Base-by-base conservation (phyloP, 768 basidiomycete genomes). In the Sporobolomyces pararoseus region DNA sequence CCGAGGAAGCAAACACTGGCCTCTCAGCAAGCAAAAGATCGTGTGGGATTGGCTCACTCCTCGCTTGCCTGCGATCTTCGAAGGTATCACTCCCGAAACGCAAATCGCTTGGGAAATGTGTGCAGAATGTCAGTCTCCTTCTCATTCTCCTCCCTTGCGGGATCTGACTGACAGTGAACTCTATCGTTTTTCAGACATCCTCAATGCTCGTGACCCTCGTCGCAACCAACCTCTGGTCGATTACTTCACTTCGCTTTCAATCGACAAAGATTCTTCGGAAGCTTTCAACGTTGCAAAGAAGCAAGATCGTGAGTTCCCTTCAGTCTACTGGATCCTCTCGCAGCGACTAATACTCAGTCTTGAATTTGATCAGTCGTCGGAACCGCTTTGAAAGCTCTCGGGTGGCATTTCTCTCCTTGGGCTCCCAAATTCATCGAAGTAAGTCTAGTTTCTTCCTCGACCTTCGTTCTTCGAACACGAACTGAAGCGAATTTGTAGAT, bases 1-100 rank as follows among this genome's bases (percentile, higher is more conserved):
- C 25, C 29, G 77, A 86, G 90, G 90, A 13, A 87, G 88, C 5
- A 92, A 92, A 78, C 90, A 93, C 77, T 96, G 93, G 93, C 83
- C 89, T 0, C 82, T 83, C 4, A 80, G 82, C n/a, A 85, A 86
- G 71, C 88, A 92, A 78, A 77, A 84, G 50, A 77, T 77, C 25
- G 79, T 96, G 3, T 93, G 90, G 90, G 80, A 83, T 49, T 96
- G 93, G 93, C 85, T 90, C 54, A 84, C 81, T 27, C 88, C 88
- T 0, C 82, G 84, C 39, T 83, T 92, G 59, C 82, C 83, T 25
- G 83, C 84, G 42, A 85, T 91, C 23, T 86, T 91, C 71, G 80
- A 81, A 46, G 87, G 86, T 72, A 84, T 91, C 77, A 89, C 89
- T 74, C 88, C 89, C 17, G 91, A 96, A 75, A 92, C 90, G 0